A percentile compares a stretch with the other conserved stretches of the same genome.
phyloP scores from a whole-genome alignment of 768 basidiomycete genomes.

The Suillus subalutaceus region DNA sequence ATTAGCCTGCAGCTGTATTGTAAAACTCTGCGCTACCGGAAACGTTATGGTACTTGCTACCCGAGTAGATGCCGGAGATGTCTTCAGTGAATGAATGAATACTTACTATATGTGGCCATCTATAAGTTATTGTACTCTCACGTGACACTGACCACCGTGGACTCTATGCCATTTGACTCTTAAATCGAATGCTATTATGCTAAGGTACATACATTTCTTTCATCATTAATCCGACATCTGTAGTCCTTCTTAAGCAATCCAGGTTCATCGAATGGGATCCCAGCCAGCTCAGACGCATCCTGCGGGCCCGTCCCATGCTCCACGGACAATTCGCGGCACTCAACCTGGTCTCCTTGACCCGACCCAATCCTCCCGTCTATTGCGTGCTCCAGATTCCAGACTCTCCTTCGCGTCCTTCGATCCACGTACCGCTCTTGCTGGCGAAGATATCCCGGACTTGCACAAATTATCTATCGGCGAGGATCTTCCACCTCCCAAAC shows the following conservation, averaged over 20 bases:
- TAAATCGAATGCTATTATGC: not conserved
- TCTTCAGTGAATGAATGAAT: too few relatives aligned
- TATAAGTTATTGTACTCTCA: not conserved
- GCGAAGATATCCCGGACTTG: constrained; percentile 37
- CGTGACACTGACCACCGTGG: not conserved
- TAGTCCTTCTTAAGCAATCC: not conserved
- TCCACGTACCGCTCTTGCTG: constrained; percentile 59
- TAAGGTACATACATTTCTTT: not conserved
- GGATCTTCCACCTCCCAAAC: constrained; percentile 60
- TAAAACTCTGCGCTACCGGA: too few relatives aligned
- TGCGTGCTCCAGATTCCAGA: constrained; percentile 58
- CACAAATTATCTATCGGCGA: constrained; percentile 47
- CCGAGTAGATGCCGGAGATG: too few relatives aligned
- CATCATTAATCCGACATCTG: not conserved
- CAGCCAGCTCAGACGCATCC: not conserved
- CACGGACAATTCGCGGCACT: constrained; percentile 40
- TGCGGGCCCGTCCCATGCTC: not conserved
- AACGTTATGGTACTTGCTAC: too few relatives aligned
- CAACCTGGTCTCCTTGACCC: constrained; percentile 69
- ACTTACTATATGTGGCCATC: too few relatives aligned
- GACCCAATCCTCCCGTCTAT: constrained; percentile 60
- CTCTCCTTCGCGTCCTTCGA: constrained; percentile 80
- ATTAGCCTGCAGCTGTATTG: too few relatives aligned
- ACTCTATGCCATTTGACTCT: not conserved
- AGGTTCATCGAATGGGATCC: not conserved